Evolutionary conservation across 2,329 filamentous ascomycete genomes (phyloP).

Genomic region (Microdochium trichocladiopsis): DNA sequence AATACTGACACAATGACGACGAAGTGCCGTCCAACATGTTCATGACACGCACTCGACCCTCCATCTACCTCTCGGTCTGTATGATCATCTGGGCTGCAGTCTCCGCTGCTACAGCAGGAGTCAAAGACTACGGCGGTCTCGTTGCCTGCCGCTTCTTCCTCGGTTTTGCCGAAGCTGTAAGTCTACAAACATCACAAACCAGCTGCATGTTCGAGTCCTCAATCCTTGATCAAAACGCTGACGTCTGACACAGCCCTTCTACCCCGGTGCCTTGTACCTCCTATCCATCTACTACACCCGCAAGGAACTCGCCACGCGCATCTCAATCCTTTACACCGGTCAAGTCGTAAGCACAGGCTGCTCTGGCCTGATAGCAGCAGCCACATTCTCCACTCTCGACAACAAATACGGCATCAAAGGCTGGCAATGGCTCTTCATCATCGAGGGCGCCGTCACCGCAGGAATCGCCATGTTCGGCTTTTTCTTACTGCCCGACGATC

Average conservation of each 20-base stretch:
- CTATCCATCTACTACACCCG: slow-evolving; percentile 41
- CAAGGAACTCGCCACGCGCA: slow-evolving; percentile 19
- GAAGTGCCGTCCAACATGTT: slow-evolving; percentile 5
- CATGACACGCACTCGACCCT: not conserved
- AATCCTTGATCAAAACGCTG: not conserved
- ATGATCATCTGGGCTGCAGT: too few relatives aligned
- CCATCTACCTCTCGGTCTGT: too few relatives aligned
- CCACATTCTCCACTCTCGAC: slow-evolving; percentile 44
- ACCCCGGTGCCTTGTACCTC: slow-evolving; percentile 33
- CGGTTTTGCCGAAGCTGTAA: slow-evolving; percentile 29
- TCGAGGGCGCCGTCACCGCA: slow-evolving; percentile 54
- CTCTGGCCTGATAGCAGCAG: slow-evolving; percentile 52
- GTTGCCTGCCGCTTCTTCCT: slow-evolving; percentile 29
- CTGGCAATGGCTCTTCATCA: slow-evolving; percentile 44
- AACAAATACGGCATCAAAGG: slow-evolving; percentile 32
- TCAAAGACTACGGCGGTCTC: slow-evolving; percentile 25
- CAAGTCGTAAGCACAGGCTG: slow-evolving; percentile 34
- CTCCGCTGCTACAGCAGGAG: slow-evolving; percentile 24
- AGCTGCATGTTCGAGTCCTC: too few relatives aligned
- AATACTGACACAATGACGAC: slow-evolving; percentile 37
- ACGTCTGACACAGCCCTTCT: slow-evolving; percentile 18
- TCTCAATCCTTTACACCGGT: slow-evolving; percentile 27
- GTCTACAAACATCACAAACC: too few relatives aligned
- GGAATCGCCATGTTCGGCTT: slow-evolving; percentile 53
- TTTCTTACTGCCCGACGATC: slow-evolving; percentile 42